Base-by-base conservation (phyloP, 495 filamentous ascomycete species). In the Aspergillus nidulans region DNA sequence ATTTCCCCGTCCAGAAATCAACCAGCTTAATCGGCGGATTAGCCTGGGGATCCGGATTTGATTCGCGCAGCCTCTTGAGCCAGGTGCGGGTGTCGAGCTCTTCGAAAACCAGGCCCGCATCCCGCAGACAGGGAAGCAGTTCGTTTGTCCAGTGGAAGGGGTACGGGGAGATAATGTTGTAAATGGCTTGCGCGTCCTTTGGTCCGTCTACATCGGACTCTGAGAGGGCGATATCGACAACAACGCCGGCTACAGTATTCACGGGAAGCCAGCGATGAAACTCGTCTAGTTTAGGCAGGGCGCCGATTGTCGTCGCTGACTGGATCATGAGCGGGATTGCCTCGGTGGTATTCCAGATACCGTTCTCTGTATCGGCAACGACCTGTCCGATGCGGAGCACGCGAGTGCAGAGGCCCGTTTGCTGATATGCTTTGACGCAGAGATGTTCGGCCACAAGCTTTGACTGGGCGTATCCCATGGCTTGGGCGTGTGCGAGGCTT, bases 381-480 rank as follows among this genome's bases (percentile, higher is more conserved):
- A 88, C 67, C 58, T 87, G 85, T 0, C 85, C 85, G 26, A 85
- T 76, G 16, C 85, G 69, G 1, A 83, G 57, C 10, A 84, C 71
- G 36, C 55, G 66, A 26, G 54, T 59, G 38, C 25, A 62, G 48
- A 66, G 72, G 24, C 56, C 63, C 0, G 69, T 62, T n/a, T 66
- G 53, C 24, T 54, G 48, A 13, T 70, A 70, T 1, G 77, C 73
- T 3, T 58, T 57, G 16, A 63, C 53, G 46, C 73, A 66, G 19
- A 83, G 74, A 12, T 79, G 63, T 64, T 88, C 85, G 0, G 80
- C 78, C 6, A 86, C 81, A 67, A 84, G 85, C 66, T 88, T 88
- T 3, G 77, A 81, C 26, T 77, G 78, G 0, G 78, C 78, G 55
- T 88, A 88, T 6, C 85, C 85, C 26, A 85, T 72, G 0, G 67